Percentiles rank a stretch among this genome's conserved stretches.
Conservation (phyloP, 495 filamentous ascomycete genomes). For the Diplogelasinospora grovesii region DNA sequence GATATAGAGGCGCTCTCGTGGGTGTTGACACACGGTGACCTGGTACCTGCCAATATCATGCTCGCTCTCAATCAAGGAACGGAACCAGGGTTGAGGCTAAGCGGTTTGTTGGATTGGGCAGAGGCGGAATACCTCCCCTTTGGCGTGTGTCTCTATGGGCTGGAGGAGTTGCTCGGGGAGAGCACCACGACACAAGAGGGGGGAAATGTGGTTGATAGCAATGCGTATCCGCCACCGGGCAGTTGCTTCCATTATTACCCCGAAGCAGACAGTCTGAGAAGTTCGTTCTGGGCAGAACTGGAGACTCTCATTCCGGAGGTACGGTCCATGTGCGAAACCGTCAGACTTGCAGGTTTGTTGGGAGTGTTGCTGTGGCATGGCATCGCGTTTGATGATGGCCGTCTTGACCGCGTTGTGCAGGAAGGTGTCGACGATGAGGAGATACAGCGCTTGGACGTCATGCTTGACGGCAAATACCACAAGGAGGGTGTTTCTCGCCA, state of each 20-base stretch:
- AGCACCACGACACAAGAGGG: slow-evolving; percentile 6
- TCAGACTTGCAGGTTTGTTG: slow-evolving; percentile 38
- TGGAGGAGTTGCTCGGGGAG: slow-evolving; percentile 49
- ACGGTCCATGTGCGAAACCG: slow-evolving; percentile 19
- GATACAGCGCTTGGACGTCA: slow-evolving; percentile 5
- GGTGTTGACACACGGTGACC: slow-evolving; percentile 53
- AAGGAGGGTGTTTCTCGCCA: too few species aligned
- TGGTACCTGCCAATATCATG: slow-evolving; percentile 49
- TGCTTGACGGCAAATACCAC: too few species aligned
- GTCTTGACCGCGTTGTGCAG: slow-evolving; percentile 3
- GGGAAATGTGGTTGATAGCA: slow-evolving; percentile 11
- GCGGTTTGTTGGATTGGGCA: slow-evolving; percentile 55
- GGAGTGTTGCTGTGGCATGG: slow-evolving; percentile 55
- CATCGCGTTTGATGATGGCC: slow-evolving; percentile 52
- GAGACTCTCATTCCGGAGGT: slow-evolving; percentile 28
- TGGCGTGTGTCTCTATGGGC: slow-evolving; percentile 48
- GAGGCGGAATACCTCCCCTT: slow-evolving; percentile 53
- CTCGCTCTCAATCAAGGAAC: slow-evolving; percentile 29
- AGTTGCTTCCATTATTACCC: slow-evolving; percentile 35
- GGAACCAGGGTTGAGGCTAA: neutral
- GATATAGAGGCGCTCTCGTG: slow-evolving; percentile 38
- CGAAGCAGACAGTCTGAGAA: slow-evolving; percentile 32
- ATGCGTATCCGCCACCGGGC: slow-evolving; percentile 7
- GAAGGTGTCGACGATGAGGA: slow-evolving; percentile 5
- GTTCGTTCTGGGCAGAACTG: slow-evolving; percentile 43